Base-by-base conservation (phyloP, 2,329 filamentous ascomycete genomes). In the Dothistroma septosporum region DNA sequence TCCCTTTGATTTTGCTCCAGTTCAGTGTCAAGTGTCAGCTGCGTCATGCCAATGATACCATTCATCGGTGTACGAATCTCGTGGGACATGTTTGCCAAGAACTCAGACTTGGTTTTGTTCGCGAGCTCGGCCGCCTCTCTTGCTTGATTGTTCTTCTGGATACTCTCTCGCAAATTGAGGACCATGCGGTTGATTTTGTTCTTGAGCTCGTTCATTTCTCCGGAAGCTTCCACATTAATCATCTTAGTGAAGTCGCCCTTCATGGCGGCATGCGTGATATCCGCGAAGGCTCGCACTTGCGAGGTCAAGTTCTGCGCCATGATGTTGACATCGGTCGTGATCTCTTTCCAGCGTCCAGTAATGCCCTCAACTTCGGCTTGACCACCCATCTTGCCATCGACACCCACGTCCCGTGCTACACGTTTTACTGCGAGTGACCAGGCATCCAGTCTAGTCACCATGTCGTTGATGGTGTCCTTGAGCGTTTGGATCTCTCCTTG, bases 131-230 rank as follows among this genome's bases (percentile, higher is more conserved):
- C 94, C 52, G 93, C 92, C 76, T 97, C 93, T 76, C 94, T 89
- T 60, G 94, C 94, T 67, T 92, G 91, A 2, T 92, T 97, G 75
- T 97, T 99, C 74, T 92, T 87, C 75, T 97, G 92, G 68, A 99
- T 97, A 82, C 90, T 95, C 77, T 97, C 94, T 68, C 93, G 83
- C 64, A 99, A 79, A 73, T 96, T 96, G 74, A 90, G 94, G 57
- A 97, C 92, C 94, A 99, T 99, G 79, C 95, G 91, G 75, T 97
- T 99, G 83, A 99, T 97, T 82, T 97, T 97, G 71, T 92, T 87
- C 79, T 99, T 99, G 69, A 99, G 83, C 76, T 97, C 93, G 76
- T 97, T 94, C 94, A 99, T 97, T 77, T 99, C 94, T 65, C 94
- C 94, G 12, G 93, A 97, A 21, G 94, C 94, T 75, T 97, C 92